A percentile compares a stretch with the other conserved stretches of the same genome.
Conservation (phyloP, 345 rosid genomes). For the Arabis hirsuta region DNA sequence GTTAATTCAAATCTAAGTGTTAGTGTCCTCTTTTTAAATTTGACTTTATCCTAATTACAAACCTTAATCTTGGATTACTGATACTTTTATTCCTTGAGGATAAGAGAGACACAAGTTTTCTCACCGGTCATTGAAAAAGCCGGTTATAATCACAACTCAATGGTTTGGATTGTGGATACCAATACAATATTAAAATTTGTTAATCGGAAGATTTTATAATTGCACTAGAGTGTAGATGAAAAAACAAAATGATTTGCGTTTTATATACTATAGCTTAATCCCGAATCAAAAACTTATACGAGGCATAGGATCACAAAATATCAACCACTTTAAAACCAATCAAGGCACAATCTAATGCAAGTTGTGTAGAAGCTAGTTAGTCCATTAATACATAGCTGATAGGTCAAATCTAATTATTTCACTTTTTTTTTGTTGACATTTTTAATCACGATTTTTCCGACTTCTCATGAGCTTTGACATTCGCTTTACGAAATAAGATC, state of each 20-base stretch:
- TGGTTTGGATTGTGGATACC: not conserved
- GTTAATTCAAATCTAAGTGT: conserved; percentile 9
- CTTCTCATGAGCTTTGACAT: conserved; percentile 34
- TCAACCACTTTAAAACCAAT: conserved; percentile 28
- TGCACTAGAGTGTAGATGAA: conserved; percentile 1
- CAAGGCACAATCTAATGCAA: conserved; percentile 36
- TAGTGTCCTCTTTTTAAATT: conserved; percentile 5
- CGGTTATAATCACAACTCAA: not conserved
- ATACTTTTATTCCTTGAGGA: not conserved
- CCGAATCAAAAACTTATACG: not conserved
- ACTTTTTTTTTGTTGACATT: conserved; percentile 36
- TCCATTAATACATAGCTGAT: conserved; percentile 33
- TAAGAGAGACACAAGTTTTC: not conserved
- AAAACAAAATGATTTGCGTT: not conserved
- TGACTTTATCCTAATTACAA: conserved; percentile 16
- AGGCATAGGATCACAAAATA: conserved; percentile 33
- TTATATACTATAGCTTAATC: conserved; percentile 6
- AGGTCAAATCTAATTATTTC: conserved; percentile 21
- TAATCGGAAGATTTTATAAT: not conserved
- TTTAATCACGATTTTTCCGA: not conserved
- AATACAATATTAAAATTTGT: not conserved
- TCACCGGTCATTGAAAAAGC: not conserved
- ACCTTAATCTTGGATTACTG: conserved; percentile 29
- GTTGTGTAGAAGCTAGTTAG: conserved; percentile 34
- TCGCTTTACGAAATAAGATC: conserved; percentile 18